A percentile compares a stretch with the other conserved stretches of the same genome.
These are phyloP conservation scores for Dillenia turbinata DNA, from an alignment of 164 flowering plant genomes.

Conservation along the genomic window DNA sequence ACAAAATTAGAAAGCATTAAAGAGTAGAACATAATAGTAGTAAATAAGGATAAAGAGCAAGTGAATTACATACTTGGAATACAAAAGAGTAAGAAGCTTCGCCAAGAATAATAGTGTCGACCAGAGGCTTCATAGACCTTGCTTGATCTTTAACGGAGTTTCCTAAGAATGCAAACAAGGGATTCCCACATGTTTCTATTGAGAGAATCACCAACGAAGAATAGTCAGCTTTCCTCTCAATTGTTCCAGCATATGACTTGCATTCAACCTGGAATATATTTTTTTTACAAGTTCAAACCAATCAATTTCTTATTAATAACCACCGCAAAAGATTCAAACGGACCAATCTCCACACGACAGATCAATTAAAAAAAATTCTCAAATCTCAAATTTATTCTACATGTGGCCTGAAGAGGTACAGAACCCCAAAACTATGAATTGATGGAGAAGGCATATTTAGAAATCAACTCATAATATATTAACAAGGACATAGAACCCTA, in stretches of 20 bases:
- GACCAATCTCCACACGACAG: too few relatives aligned
- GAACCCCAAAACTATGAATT: too few relatives aligned
- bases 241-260: conserved; percentile 56
- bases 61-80: conserved; percentile 46
- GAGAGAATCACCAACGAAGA: conserved; percentile 92
- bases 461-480: too few relatives aligned
- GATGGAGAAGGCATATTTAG: too few relatives aligned
- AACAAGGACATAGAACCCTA: too few relatives aligned
- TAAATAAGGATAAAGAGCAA: neutral
- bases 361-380: too few relatives aligned
- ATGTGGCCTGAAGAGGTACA: too few relatives aligned
- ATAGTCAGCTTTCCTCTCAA: conserved; percentile 80
- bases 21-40: neutral
- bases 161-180: conserved; percentile 69
- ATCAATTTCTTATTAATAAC: too few relatives aligned
- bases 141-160: conserved; percentile 57
- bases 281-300: neutral
- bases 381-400: too few relatives aligned
- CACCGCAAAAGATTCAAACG: too few relatives aligned
- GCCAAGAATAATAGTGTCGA: conserved; percentile 55
- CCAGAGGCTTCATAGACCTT: conserved; percentile 86
- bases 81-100: conserved; percentile 73
- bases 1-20: neutral
- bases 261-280: conserved; percentile 53
- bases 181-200: conserved; percentile 99